These are phyloP conservation scores for Beauveria brongniartii DNA, from an alignment of 2,329 filamentous ascomycete species.

Conservation along the genomic window DNA sequence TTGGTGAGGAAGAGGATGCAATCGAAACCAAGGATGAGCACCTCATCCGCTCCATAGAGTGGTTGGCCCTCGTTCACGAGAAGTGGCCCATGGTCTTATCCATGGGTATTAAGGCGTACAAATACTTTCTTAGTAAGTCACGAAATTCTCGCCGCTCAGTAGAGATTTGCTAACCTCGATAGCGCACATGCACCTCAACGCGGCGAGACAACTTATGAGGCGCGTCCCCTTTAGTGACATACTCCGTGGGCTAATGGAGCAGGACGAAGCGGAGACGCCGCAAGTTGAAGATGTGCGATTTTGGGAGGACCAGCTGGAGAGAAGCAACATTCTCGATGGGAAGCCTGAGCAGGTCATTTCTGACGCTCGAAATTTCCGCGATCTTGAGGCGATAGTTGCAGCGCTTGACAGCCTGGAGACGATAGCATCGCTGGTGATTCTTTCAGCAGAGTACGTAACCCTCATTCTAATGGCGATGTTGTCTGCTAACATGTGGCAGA, in stretches of 20 bases:
- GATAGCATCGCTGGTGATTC: constrained; percentile 47
- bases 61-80: constrained; percentile 69
- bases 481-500: constrained; percentile 23
- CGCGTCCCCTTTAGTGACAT: constrained; percentile 43
- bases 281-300: constrained; percentile 33
- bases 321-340: constrained; percentile 26
- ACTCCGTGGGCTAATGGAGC: constrained; percentile 32
- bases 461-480: neutral
- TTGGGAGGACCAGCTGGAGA: constrained; percentile 30
- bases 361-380: constrained; percentile 55
- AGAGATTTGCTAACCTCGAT: constrained; percentile 2
- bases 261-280: constrained; percentile 24
- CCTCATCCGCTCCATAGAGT: constrained; percentile 74
- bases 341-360: constrained; percentile 36
- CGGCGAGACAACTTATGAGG: constrained; percentile 45
- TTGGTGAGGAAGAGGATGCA: constrained; percentile 49
- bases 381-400: constrained; percentile 59
- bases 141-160: neutral
- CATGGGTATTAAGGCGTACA: constrained; percentile 66
- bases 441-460: constrained; percentile 42
- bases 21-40: constrained; percentile 56
- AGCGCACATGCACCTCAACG: constrained; percentile 45
- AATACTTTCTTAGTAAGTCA: constrained; percentile 71
- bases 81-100: constrained; percentile 64
- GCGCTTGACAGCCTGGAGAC: constrained; percentile 62